These are phyloP conservation scores for Nakaseomyces nivariensis DNA, from an alignment of 1,139 yeast species.

Conservation along the genomic window DNA sequence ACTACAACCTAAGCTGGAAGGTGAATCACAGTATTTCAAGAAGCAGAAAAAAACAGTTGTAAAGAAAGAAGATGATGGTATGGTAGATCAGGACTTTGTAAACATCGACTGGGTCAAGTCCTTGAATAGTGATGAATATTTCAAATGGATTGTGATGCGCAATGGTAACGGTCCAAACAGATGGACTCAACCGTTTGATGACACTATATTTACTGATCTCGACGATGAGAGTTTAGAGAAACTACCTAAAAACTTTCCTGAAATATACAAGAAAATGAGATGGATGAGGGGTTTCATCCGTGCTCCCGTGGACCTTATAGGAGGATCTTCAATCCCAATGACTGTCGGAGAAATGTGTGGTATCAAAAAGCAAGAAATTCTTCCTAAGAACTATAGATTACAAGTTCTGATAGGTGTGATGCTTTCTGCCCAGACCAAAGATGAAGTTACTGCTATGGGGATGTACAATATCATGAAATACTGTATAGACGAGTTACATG, in stretches of 20 bases:
- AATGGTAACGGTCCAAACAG: constrained; percentile 21
- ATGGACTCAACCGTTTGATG: constrained; percentile 18
- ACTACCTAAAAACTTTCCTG: constrained; percentile 38
- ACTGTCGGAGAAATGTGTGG: constrained; percentile 30
- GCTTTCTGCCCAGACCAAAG: constrained; percentile 90
- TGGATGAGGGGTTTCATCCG: constrained; percentile 49
- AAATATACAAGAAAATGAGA: constrained; percentile 4
- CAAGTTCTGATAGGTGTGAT: constrained; percentile 71
- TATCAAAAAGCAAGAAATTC: constrained; percentile 19
- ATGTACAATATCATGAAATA: constrained; percentile 49
- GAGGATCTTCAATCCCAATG: constrained; percentile 70
- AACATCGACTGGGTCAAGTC: constrained; percentile 23
- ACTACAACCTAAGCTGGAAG: background rate
- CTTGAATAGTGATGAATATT: constrained; percentile 20
- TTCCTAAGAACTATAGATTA: constrained; percentile 47
- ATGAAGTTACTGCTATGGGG: constrained; percentile 70
- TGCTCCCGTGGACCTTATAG: constrained; percentile 85
- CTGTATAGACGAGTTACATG: constrained; percentile 32
- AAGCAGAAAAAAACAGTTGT: background rate
- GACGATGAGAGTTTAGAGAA: constrained; percentile 2
- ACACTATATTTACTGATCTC: constrained; percentile 4
- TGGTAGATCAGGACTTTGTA: constrained; percentile 4
- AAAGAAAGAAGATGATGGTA: background rate
- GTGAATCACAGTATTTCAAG: background rate
- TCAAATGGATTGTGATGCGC: constrained; percentile 17